Base-by-base conservation (phyloP, 208 protist genomes). In the Willaertia magna region DNA sequence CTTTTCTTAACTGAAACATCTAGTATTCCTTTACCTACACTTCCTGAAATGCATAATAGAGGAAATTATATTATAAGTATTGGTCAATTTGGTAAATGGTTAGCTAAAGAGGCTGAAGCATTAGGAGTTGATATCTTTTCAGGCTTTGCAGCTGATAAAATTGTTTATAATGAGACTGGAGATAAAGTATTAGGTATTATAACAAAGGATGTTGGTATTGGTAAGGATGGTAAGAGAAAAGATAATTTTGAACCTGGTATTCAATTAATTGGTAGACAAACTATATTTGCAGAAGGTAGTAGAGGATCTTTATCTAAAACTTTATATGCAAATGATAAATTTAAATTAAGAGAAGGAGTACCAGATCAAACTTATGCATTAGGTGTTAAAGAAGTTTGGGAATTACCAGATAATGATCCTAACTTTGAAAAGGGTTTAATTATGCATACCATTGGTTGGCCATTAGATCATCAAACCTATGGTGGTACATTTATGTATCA, bases 401-500 rank as follows among this genome's bases (percentile, higher is more conserved):
- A 98, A 88, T 67, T 67, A 34, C 55, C 55, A 34, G 89, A 98
- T 20, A 91, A 94, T 48, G 92, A 93, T 86, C 88, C 92, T 79
- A 90, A 92, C 74, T 93, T 97, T 89, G 79, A 91, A 61, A 90
- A 92, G 22, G 98, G 98, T 74, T 86, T 87, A 11, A 93, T 99
- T 30, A 79, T 94, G 81, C 98, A 99, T 92, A 98, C 96, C 16
- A 88, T 96, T 9, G 98, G 98, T 48, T 98, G 95, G 94, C 96
- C 97, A 51, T 87, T 97, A 30, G 92, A 95, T 76, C 20, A 92
- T 16, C 91, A 93, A 79, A 97, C 96, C 2, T 98, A 97, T 88
- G 97, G 97, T 81, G 98, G 98, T 14, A 95, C 95, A 43, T 99
- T 97, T 85, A 87, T 98, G 42, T 99, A 99, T 89, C 97, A 99